phyloP scores from a whole-genome alignment of 331 rosid genomes.

The Dryas integrifolia region DNA sequence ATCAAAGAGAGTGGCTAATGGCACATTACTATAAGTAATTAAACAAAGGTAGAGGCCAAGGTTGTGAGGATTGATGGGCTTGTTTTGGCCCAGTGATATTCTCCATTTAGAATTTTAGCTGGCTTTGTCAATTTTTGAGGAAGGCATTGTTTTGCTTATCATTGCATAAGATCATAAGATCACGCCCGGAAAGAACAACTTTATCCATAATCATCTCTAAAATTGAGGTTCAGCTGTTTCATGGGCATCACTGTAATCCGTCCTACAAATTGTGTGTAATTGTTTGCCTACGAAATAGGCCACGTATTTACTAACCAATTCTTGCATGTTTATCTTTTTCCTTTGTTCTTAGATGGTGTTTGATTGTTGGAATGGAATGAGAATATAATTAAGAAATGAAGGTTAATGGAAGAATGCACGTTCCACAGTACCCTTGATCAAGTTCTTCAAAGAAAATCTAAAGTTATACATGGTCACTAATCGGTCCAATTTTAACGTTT shows the following conservation, averaged over 20 bases:
- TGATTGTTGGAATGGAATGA: too few species aligned
- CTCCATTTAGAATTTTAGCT: not conserved
- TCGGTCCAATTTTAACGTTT: too few species aligned
- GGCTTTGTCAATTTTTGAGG: not conserved
- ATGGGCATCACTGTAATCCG: not conserved
- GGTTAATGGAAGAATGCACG: too few species aligned
- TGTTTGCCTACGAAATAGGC: not conserved
- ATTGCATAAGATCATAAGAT: constrained; percentile 9
- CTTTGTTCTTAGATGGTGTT: not conserved
- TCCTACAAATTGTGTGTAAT: not conserved
- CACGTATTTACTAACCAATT: not conserved
- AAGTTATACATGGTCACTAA: too few species aligned
- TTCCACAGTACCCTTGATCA: too few species aligned
- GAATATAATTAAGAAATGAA: too few species aligned
- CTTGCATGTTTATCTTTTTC: not conserved
- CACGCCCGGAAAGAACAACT: not conserved
- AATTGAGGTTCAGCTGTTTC: not conserved
- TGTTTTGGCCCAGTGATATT: constrained; percentile 6
- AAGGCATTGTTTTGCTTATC: not conserved
- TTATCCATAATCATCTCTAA: not conserved
- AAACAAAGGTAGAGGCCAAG: not conserved
- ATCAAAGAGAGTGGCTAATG: constrained; percentile 32
- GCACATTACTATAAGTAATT: constrained; percentile 16
- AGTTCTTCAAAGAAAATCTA: too few species aligned
- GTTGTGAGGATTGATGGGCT: constrained; percentile 16